Percentiles rank a stretch among this genome's conserved stretches.
phyloP scores from a whole-genome alignment of 208 protist species.

The Leptomonas pyrrhocoris region DNA sequence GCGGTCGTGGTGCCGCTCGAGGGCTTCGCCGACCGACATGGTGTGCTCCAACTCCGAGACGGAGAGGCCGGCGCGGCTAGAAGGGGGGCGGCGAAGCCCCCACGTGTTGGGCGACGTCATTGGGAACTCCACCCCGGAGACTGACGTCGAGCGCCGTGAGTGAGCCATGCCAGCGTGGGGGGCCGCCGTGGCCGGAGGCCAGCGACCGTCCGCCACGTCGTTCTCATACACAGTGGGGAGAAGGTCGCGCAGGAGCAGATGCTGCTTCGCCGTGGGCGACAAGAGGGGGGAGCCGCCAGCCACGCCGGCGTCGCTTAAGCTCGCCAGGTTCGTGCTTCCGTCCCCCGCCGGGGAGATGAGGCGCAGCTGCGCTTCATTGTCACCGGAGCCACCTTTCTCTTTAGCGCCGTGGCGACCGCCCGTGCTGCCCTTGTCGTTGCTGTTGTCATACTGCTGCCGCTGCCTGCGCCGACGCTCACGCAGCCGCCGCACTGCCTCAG shows the following conservation, averaged over 20 bases:
- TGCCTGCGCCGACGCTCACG: conserved; percentile 28
- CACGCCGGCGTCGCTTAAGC: background rate
- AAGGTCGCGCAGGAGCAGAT: background rate
- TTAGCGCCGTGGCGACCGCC: background rate
- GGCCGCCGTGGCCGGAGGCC: background rate
- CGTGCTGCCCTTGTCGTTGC: background rate
- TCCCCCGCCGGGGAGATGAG: background rate
- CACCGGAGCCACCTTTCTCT: background rate
- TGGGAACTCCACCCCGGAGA: background rate
- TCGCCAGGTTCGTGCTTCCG: background rate
- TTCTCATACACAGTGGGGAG: background rate
- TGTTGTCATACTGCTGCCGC: conserved; percentile 1
- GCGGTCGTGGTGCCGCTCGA: conserved; percentile 12
- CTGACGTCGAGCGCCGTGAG: background rate
- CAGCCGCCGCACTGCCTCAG: conserved; percentile 36
- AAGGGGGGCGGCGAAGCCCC: background rate
- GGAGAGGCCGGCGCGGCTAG: conserved; percentile 2
- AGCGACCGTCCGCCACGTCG: background rate
- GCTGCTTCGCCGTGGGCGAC: background rate
- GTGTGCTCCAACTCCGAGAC: conserved; percentile 25
- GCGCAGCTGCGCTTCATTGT: background rate
- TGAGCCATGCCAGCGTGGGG: background rate
- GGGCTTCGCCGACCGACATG: conserved; percentile 8
- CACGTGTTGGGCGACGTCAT: background rate
- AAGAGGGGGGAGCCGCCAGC: background rate